Base-by-base conservation (phyloP, 2,329 filamentous ascomycete species). In the Fusarium clavum region DNA sequence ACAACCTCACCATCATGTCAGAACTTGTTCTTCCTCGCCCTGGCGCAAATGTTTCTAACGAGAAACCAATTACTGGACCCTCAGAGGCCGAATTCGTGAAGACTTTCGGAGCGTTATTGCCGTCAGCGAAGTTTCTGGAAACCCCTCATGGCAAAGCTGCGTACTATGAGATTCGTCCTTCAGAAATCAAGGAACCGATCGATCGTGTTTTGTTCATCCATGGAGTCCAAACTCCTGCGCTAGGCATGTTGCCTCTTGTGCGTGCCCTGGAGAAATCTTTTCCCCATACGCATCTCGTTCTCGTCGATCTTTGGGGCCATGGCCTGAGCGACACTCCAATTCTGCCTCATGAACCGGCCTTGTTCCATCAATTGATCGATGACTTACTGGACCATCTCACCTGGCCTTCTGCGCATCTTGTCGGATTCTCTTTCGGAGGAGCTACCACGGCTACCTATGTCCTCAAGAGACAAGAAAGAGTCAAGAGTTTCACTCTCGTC, bases 221-320 rank as follows among this genome's bases (percentile, higher is more conserved):
- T 61, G 85, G 86, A 25, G 80, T 86, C 1, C 82, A 86, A 56
- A 87, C 85, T 1, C 81, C 83, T 9, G 83, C 85, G 3, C 72
- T 87, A 6, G 84, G 85, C 24, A 73, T 87, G 55, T 73, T 80
- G 0, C 84, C 84, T 0, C 77, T 87, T 3, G 78, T 80, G 0
- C 74, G 66, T 8, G 67, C 72, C 0, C 76, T 88, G 2, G 76
- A 78, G 2, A 38, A 73, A 0, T 69, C 67, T 0, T 82, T 80
- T 47, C 80, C 83, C 0, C 27, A 68, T 1, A 73, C 83, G 0
- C 77, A 83, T 13, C 77, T 83, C 32, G 81, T 84, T 0, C 75
- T 86, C 2, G 20, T 85, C 16, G 86, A 88, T 58, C 80, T 83
- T 13, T 87, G 84, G 84, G 86, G 86, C 30, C 86, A 88, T 53